These are phyloP conservation scores for Castanea sativa DNA, from an alignment of 306 rosid species.

Conservation along the genomic window DNA sequence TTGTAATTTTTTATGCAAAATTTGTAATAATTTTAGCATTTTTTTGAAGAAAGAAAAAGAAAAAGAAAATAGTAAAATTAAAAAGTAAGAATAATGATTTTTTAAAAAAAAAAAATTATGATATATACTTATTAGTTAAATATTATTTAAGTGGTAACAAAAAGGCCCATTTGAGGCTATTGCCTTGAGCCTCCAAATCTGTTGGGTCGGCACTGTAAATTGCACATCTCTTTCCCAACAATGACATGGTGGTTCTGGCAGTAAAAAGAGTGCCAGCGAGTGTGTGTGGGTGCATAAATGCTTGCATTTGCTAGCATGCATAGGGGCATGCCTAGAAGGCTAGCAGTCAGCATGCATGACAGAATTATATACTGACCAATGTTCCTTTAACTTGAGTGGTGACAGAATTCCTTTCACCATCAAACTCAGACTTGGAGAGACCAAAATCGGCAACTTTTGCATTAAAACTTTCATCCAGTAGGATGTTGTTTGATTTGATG, in stretches of 20 bases:
- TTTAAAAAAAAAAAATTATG: too few relatives aligned
- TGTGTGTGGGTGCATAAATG: not conserved
- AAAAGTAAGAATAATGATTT: too few relatives aligned
- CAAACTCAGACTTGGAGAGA: conserved; percentile 62
- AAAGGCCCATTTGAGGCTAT: too few relatives aligned
- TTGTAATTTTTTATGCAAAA: too few relatives aligned
- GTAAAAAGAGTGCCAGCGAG: not conserved
- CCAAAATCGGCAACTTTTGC: conserved; percentile 89
- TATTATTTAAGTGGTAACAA: too few relatives aligned
- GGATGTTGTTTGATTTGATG: conserved; percentile 70
- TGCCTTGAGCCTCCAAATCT: too few relatives aligned
- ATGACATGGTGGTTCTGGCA: not conserved
- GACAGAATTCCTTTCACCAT: conserved; percentile 44
- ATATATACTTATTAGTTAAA: too few relatives aligned
- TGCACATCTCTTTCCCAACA: not conserved
- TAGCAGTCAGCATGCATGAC: not conserved
- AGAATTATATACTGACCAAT: conserved; percentile 25
- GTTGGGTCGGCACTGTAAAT: not conserved
- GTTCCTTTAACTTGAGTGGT: conserved; percentile 68
- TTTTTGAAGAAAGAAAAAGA: too few relatives aligned
- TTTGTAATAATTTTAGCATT: too few relatives aligned
- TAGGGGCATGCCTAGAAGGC: not conserved
- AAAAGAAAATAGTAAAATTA: too few relatives aligned
- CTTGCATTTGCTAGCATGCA: not conserved
- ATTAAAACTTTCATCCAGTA: conserved; percentile 54